Evolutionary conservation across 2,329 filamentous ascomycete genomes (phyloP), one percentile per base, ranked within the genome.

Genomic region (Tolypocladium ovalisporum): DNA sequence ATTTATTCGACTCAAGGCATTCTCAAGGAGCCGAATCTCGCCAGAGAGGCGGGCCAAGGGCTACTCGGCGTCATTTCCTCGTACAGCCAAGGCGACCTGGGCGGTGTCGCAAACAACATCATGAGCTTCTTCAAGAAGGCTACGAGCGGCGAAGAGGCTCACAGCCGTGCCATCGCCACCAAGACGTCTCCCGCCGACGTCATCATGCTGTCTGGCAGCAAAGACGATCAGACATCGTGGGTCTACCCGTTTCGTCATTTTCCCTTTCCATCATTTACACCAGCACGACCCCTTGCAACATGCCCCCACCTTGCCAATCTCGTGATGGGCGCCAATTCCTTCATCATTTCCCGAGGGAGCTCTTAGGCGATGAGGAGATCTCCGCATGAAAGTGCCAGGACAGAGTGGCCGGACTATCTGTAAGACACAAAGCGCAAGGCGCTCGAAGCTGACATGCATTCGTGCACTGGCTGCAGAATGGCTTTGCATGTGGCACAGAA

Each of bases 161-260:
- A 92, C 71, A 83, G 91, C 74, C 87, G 86, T 68, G 85, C 91
- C 54, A 75, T 92, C 63, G 81, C 87, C 63, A 97, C 93, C 47
- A 97, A 96, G 79, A 97, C 93, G 13, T 94, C 89, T 53, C 88
- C 92, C 1, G 94, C 94, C 51, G 94, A 97, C 72, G 93, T 99
- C 51, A 82, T 97, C 70, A 97, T 97, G 90, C 94, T 92, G 84
- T 96, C 90, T 56, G 94, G 94, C 57, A 96, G 90, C 77, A 97
- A 97, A 73, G 94, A 97, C 69, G 85, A 89, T 64, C 94, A 99
- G 75, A 99, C 93, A 66, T 92, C 88, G 86, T 90, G 78, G 76
- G 87, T 85, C 66, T 62, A 59, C 61, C 69, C 63, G 58, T 60
- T 68, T 63, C 58, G 61, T 62, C 60, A 47, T 57, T 61, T 60